Evolutionary conservation across 1,284 basidiomycete genomes (phyloP), one percentile per base, ranked within the genome.

Genomic region (Golubevia pallescens): DNA sequence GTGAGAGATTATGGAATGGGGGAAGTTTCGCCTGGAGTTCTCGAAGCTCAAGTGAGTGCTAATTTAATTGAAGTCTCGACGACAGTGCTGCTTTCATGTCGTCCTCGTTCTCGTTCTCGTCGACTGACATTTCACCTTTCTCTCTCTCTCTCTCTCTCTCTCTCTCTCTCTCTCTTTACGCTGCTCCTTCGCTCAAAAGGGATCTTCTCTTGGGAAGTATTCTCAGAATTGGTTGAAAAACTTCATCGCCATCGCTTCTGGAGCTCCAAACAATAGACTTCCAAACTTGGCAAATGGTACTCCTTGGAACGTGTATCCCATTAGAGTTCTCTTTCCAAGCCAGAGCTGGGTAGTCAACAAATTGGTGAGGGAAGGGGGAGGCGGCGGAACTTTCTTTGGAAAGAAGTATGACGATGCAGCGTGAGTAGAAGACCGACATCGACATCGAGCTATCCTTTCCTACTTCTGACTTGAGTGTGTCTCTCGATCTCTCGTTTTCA

Each of bases 301-400:
- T 51, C 1, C 19, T 7, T 54, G 53, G 24, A 38, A 60, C 1
- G 67, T 74, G 57, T 77, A 75, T 38, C 70, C 71, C 3, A 60
- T 85, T 7, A 73, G 71, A 51, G 66, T 85, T 21, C 63, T 74
- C 14, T 85, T 85, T 34, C 80, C 82, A n/a, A 71, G 61, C 14
- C 70, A 77, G 19, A 20, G 56, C 19, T 83, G 68, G 19, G 75
- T 83, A 24, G 70, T 74, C 57, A 21, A 67, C 8, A 24, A 38
- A 2, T 67, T 74, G 10, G 66, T 76, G 21, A 73, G 73, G 51
- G 81, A 80, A 3, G 57, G 64, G 1, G 19, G 23, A 14, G 79
- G 79, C 0, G 82, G 71, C 13, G 58, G 74, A 14, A 79, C 76
- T 54, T 83, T 83, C 54, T 84, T 84, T 58, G 80, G 77, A 14